phyloP scores from a whole-genome alignment of 257 asterid species.

The Perilla frutescens region DNA sequence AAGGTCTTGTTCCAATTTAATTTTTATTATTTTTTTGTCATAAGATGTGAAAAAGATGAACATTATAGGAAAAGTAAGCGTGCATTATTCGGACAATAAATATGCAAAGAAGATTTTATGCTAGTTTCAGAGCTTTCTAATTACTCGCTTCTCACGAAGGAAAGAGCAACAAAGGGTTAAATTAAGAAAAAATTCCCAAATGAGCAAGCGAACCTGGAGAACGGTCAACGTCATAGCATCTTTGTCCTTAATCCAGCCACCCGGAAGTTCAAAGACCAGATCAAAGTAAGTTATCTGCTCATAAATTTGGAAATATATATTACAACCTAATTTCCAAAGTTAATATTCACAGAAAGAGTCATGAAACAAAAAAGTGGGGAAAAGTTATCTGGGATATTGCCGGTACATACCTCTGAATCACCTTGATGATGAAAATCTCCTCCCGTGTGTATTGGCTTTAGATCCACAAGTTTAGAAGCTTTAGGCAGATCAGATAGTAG shows the following conservation, averaged over 20 bases:
- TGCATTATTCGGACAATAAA: slow-evolving; percentile 4
- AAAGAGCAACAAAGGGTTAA: slow-evolving; percentile 11
- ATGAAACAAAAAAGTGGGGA: neutral
- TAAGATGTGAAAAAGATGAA: neutral
- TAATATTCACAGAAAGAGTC: slow-evolving; percentile 7
- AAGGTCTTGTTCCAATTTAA: too few relatives aligned
- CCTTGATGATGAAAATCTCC: slow-evolving; percentile 92
- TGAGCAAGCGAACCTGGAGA: slow-evolving; percentile 67
- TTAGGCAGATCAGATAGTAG: slow-evolving; percentile 78
- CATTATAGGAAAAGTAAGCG: neutral
- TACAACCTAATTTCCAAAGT: slow-evolving; percentile 7
- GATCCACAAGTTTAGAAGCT: slow-evolving; percentile 49
- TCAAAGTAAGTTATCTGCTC: slow-evolving; percentile 84
- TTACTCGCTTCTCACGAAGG: neutral
- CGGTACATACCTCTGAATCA: slow-evolving; percentile 77
- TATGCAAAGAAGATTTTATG: neutral
- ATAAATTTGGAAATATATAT: slow-evolving; percentile 17
- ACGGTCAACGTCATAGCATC: slow-evolving; percentile 76
- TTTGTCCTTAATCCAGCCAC: slow-evolving; percentile 84
- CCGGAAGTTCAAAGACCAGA: slow-evolving; percentile 94
- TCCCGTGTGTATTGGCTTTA: slow-evolving; percentile 76
- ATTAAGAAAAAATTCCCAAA: neutral
- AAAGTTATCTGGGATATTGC: slow-evolving; percentile 16
- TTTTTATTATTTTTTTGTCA: too few relatives aligned
- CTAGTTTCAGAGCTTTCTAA: slow-evolving; percentile 1